Evolutionary conservation across 2,329 filamentous ascomycete species (phyloP).

Genomic region (Fusarium goolgardi): DNA sequence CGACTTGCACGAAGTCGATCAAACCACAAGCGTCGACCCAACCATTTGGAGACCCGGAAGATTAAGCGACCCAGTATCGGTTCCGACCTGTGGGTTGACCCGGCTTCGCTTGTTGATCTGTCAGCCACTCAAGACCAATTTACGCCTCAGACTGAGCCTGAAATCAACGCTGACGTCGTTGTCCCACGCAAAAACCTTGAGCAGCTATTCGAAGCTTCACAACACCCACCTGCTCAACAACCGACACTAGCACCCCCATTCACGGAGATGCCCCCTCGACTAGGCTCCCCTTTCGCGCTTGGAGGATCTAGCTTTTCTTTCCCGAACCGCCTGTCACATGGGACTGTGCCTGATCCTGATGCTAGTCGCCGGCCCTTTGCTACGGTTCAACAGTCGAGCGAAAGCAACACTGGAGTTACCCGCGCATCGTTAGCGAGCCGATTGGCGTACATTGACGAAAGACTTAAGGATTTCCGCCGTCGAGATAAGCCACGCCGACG

Average conservation of each 20-base stretch:
- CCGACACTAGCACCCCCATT: slow-evolving; percentile 48
- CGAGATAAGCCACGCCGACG: slow-evolving; percentile 56
- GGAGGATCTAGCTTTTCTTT: slow-evolving; percentile 67
- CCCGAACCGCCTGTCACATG: slow-evolving; percentile 66
- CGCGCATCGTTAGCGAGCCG: slow-evolving; percentile 62
- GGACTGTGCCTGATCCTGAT: slow-evolving; percentile 58
- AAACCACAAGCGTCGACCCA: slow-evolving; percentile 66
- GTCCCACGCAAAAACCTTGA: slow-evolving; percentile 58
- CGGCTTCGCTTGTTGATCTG: slow-evolving; percentile 47
- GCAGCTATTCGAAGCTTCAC: slow-evolving; percentile 54
- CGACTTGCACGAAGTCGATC: slow-evolving; percentile 62
- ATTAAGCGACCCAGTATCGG: slow-evolving; percentile 66
- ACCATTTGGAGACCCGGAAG: slow-evolving; percentile 62
- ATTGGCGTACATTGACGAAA: slow-evolving; percentile 68
- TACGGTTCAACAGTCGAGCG: slow-evolving; percentile 64
- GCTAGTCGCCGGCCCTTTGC: slow-evolving; percentile 65
- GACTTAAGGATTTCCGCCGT: slow-evolving; percentile 65
- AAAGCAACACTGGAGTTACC: slow-evolving; percentile 51
- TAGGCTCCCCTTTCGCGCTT: slow-evolving; percentile 70
- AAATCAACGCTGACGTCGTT: slow-evolving; percentile 50
- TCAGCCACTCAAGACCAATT: slow-evolving; percentile 47
- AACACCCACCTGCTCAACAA: slow-evolving; percentile 32
- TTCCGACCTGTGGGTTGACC: slow-evolving; percentile 65
- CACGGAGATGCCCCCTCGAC: slow-evolving; percentile 57
- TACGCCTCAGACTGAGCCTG: slow-evolving; percentile 47